Conservation (phyloP, 768 basidiomycete species). For the Scleroderma citrinum region DNA sequence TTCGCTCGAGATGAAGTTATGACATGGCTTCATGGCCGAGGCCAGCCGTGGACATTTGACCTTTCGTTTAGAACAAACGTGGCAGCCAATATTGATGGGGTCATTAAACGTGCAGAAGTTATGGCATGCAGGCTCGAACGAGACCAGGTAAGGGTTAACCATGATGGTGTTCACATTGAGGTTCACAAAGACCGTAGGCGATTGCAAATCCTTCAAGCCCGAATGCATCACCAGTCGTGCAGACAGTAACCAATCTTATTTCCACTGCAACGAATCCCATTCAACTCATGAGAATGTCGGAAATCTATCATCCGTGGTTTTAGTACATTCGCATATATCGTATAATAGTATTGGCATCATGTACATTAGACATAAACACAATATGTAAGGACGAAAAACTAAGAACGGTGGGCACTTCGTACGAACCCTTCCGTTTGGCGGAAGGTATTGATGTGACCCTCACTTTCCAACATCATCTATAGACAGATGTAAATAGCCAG, state of each 20-base stretch:
- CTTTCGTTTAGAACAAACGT: conserved; percentile 51
- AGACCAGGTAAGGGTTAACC: conserved; percentile 52
- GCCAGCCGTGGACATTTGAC: conserved; percentile 55
- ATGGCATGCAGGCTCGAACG: conserved; percentile 86
- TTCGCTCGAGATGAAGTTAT: conserved; percentile 92
- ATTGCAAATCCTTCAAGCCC: conserved; percentile 19
- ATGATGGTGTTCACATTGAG: background rate
- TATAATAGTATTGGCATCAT: conserved; percentile 1
- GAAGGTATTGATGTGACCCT: conserved; percentile 59
- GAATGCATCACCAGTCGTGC: conserved; percentile 47
- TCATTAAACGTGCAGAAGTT: conserved; percentile 75
- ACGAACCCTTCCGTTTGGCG: conserved; percentile 73
- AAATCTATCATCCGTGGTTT: conserved; percentile 85
- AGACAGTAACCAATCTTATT: conserved; percentile 79
- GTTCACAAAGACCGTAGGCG: background rate
- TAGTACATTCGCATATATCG: conserved; percentile 27
- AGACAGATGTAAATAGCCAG: background rate
- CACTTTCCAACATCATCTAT: conserved; percentile 75
- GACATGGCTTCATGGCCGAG: conserved; percentile 59
- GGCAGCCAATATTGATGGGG: conserved; percentile 55
- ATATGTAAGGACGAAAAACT: background rate
- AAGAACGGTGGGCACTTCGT: conserved; percentile 32
- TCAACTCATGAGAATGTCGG: conserved; percentile 80
- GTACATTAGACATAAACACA: conserved; percentile 1
- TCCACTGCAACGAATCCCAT: conserved; percentile 82